A percentile compares a stretch with the other conserved stretches of the same genome.
These are phyloP conservation scores for Chenopodium quinoa DNA, from an alignment of 148 eudicot genomes.

Conservation along the genomic window DNA sequence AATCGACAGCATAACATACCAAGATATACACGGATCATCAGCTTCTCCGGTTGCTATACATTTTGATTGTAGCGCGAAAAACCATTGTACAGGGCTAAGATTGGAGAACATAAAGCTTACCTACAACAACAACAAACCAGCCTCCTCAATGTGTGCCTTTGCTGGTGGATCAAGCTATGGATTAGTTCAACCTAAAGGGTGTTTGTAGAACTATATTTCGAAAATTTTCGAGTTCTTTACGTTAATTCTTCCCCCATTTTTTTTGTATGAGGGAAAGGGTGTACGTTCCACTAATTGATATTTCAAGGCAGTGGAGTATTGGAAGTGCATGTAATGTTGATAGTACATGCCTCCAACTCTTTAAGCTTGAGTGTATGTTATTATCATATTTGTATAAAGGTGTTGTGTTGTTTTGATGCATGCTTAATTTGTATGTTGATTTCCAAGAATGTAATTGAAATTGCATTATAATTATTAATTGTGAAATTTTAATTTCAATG, in stretches of 20 bases:
- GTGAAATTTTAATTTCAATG: too few relatives aligned
- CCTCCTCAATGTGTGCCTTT: conserved; percentile 10
- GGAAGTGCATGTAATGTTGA: conserved; percentile 6
- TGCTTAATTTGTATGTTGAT: background rate
- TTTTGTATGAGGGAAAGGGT: background rate
- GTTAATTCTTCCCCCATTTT: background rate
- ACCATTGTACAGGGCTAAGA: conserved; percentile 7
- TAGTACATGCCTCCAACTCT: background rate
- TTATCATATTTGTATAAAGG: background rate
- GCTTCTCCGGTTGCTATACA: conserved; percentile 19
- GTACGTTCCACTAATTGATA: background rate
- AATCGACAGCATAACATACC: conserved; percentile 24
- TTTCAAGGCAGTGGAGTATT: background rate
- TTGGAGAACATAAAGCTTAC: conserved; percentile 16
- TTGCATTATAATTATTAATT: too few relatives aligned
- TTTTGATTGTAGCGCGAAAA: conserved; percentile 16
- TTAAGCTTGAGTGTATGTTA: background rate
- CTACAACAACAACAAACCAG: conserved; percentile 5
- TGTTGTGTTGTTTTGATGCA: background rate
- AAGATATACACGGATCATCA: conserved; percentile 40
- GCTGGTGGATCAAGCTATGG: conserved; percentile 18
- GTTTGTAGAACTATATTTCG: background rate
- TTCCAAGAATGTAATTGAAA: background rate
- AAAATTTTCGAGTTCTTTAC: too few relatives aligned
- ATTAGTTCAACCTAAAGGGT: background rate